Evolutionary conservation across 2,329 filamentous ascomycete genomes (phyloP).

Genomic region (Madurella mycetomatis): DNA sequence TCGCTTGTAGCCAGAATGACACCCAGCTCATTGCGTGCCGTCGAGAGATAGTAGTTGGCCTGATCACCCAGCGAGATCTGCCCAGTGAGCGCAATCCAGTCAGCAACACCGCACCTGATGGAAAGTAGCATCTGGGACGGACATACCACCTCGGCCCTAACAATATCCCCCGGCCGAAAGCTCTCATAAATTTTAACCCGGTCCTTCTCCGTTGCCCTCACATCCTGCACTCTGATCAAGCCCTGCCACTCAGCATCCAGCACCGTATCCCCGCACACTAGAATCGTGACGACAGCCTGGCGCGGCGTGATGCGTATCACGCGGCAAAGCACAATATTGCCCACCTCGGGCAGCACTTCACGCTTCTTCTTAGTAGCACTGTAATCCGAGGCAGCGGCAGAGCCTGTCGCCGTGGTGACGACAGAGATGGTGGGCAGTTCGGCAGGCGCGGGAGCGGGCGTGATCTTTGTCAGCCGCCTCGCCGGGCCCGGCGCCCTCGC

Average conservation of each 20-base stretch:
- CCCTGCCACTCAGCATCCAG: constrained; percentile 79
- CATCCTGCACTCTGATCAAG: constrained; percentile 82
- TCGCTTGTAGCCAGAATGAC: constrained; percentile 92
- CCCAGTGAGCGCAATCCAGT: not conserved
- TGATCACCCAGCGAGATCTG: constrained; percentile 89
- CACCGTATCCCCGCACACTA: constrained; percentile 71
- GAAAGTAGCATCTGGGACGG: not conserved
- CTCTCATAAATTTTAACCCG: constrained; percentile 86
- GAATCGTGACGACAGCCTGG: constrained; percentile 80
- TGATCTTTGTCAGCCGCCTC: constrained; percentile 57
- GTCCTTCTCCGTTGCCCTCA: constrained; percentile 93
- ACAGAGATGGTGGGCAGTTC: constrained; percentile 54
- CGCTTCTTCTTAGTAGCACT: constrained; percentile 40
- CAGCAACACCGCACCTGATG: not conserved
- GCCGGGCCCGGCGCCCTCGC: constrained; percentile 45
- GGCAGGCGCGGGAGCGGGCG: constrained; percentile 36
- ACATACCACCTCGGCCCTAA: constrained; percentile 75
- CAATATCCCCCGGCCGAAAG: constrained; percentile 89
- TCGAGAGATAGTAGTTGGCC: constrained; percentile 91
- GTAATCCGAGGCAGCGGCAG: constrained; percentile 16
- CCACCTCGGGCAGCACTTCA: constrained; percentile 76
- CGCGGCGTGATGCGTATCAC: constrained; percentile 81
- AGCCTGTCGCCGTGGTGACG: constrained; percentile 36
- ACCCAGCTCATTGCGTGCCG: constrained; percentile 83
- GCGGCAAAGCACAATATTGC: constrained; percentile 74